Conservation (phyloP, 306 rosid genomes). For the Sesbania bispinosa region DNA sequence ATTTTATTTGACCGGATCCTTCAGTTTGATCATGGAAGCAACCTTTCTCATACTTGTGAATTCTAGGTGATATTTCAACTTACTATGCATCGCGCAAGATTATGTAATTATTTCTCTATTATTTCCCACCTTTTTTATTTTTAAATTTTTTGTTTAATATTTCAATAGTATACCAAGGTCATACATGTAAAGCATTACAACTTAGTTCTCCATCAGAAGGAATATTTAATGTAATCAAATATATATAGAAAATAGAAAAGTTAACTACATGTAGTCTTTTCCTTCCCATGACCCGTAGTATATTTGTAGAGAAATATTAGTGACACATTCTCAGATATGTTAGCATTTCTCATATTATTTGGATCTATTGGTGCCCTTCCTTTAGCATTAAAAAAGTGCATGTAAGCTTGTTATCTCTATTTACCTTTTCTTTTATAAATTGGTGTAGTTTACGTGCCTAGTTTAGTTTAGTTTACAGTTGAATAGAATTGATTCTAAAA, state of each 20-base stretch:
- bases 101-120: background rate
- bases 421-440: no score
- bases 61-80: background rate
- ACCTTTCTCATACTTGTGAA: background rate
- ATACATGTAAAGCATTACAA: slow-evolving; percentile 34
- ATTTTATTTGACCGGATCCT: background rate
- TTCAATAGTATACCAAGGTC: slow-evolving; percentile 21
- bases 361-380: background rate
- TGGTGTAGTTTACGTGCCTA: no score
- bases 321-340: no score
- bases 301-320: no score
- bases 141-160: no score
- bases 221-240: background rate
- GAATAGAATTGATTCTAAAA: no score
- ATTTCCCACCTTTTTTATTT: background rate
- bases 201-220: slow-evolving; percentile 1
- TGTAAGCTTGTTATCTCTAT: background rate
- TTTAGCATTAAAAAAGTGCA: background rate
- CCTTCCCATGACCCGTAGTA: no score
- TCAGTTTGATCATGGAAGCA: slow-evolving; percentile 27
- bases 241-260: background rate
- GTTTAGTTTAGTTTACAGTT: no score
- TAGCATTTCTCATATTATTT: no score
- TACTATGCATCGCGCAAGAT: slow-evolving; percentile 4
- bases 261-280: background rate